phyloP scores from a whole-genome alignment of 495 filamentous ascomycete genomes.

The Parathielavia hyrcaniae region DNA sequence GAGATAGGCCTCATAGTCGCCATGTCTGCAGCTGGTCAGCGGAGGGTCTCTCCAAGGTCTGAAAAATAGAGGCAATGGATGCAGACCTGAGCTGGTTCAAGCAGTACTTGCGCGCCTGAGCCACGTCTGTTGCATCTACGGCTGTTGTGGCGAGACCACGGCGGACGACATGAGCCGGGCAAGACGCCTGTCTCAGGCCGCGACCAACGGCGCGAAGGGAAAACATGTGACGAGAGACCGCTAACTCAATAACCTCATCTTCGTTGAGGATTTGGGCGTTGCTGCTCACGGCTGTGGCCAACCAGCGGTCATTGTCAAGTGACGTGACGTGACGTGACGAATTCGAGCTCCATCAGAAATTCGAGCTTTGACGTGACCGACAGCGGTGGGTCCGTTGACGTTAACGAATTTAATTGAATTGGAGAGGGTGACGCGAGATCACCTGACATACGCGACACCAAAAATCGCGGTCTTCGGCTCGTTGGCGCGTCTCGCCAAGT shows the following conservation, averaged over 20 bases:
- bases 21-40: constrained; percentile 21
- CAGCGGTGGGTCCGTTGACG: not conserved
- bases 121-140: constrained; percentile 33
- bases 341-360: constrained; percentile 5
- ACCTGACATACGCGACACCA: constrained; percentile 29
- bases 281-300: not conserved
- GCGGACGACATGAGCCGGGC: constrained; percentile 10
- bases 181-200: constrained; percentile 21
- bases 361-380: not conserved
- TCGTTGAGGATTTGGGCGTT: not conserved
- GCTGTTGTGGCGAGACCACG: constrained; percentile 20
- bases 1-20: constrained; percentile 82
- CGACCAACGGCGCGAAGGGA: constrained; percentile 11
- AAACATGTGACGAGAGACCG: constrained; percentile 17
- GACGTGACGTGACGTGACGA: constrained; percentile 7
- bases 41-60: too few relatives aligned
- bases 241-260: constrained; percentile 13
- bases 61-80: not conserved
- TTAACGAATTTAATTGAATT: not conserved
- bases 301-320: not conserved
- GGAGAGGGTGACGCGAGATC: constrained; percentile 21
- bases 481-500: constrained; percentile 36
- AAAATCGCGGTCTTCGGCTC: constrained; percentile 28
- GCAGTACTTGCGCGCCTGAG: constrained; percentile 46
- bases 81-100: constrained; percentile 41